Evolutionary conservation across 78 protist species (phyloP).

Genomic region (Emiliania huxleyi): DNA sequence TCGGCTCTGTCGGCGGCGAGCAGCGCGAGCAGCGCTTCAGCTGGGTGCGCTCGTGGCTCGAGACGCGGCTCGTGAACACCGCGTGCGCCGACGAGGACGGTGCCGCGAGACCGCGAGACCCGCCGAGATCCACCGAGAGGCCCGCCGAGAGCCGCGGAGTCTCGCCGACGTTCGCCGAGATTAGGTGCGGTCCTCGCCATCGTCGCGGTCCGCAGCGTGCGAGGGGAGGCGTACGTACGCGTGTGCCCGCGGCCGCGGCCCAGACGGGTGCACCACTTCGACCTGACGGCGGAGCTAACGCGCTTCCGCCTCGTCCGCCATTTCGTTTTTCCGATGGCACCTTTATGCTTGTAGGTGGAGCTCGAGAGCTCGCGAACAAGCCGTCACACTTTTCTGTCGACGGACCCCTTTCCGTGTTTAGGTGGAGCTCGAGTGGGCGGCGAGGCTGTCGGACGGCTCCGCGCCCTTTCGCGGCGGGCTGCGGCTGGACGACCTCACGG

Average conservation of each 20-base stretch:
- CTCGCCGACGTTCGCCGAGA: no score
- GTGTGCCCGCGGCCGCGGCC: neutral
- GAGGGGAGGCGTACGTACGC: neutral
- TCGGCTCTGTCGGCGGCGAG: neutral
- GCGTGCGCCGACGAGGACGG: neutral
- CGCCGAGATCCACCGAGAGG: no score
- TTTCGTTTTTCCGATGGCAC: no score
- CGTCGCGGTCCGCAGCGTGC: neutral
- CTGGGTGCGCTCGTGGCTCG: neutral
- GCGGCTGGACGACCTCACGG: neutral
- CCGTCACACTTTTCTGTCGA: no score
- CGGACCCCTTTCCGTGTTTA: no score
- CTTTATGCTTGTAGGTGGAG: no score
- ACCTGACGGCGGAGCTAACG: no score
- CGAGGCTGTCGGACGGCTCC: neutral
- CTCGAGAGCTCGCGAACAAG: no score
- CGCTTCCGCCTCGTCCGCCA: no score
- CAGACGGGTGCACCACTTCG: neutral
- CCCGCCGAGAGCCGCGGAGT: no score
- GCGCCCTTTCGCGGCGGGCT: neutral
- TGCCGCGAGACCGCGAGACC: no score
- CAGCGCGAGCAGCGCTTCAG: neutral
- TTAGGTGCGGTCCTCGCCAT: neutral
- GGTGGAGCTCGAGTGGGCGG: neutral
- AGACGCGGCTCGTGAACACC: neutral